Conservation (phyloP, 441 rosid genomes). For the Adansonia grandidieri region DNA sequence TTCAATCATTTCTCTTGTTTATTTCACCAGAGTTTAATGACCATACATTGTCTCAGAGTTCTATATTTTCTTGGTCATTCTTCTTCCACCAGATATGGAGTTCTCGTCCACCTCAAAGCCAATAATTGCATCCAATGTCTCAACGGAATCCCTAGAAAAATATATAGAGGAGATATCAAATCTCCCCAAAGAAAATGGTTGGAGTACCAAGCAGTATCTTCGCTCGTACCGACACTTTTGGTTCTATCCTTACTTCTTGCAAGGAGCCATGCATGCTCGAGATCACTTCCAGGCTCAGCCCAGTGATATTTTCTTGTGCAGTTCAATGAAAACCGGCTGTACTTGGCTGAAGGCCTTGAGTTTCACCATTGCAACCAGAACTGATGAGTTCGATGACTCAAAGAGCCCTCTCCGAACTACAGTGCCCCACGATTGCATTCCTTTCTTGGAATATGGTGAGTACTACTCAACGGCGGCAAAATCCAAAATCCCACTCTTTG, state of each 20-base stretch:
- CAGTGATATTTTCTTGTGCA: slow-evolving; percentile 39
- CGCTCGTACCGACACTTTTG: slow-evolving; percentile 43
- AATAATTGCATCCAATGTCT: not conserved
- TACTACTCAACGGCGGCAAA: not conserved
- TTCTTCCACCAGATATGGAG: not conserved
- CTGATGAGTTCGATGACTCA: not conserved
- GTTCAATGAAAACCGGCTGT: slow-evolving; percentile 36
- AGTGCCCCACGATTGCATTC: not conserved
- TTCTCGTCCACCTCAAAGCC: not conserved
- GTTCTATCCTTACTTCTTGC: slow-evolving; percentile 32
- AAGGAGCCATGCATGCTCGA: slow-evolving; percentile 36
- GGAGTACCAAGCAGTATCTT: not conserved
- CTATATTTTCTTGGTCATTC: not conserved
- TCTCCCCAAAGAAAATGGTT: not conserved
- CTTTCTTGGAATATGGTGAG: not conserved
- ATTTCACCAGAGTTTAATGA: no score
- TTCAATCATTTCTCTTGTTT: no score
- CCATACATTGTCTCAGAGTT: no score
- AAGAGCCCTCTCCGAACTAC: not conserved
- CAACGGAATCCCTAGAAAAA: not conserved
- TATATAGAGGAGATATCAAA: not conserved
- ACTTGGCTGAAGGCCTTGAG: not conserved
- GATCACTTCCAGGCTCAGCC: slow-evolving; percentile 37
- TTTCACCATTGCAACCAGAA: not conserved
- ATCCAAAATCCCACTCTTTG: not conserved